These are phyloP conservation scores for Polyporus arcularius DNA, from an alignment of 768 basidiomycete species.

Conservation along the genomic window DNA sequence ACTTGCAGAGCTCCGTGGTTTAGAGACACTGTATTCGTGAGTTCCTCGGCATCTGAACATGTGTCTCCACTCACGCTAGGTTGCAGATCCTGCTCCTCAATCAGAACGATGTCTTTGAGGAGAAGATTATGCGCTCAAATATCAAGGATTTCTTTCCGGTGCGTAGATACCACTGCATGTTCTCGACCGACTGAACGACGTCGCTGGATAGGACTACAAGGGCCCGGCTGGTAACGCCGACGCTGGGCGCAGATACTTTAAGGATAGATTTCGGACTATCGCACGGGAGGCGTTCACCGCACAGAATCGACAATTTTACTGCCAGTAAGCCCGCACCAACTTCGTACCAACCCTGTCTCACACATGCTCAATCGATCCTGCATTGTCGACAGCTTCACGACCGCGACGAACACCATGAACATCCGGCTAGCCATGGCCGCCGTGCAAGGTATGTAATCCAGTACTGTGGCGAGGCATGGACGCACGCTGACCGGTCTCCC, in stretches of 20 bases:
- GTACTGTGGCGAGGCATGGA: too few species aligned
- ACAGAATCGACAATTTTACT: too few species aligned
- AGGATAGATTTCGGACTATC: background rate
- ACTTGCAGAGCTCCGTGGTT: background rate
- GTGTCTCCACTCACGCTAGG: constrained; percentile 65
- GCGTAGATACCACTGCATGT: too few species aligned
- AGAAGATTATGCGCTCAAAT: constrained; percentile 77
- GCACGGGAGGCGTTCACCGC: too few species aligned
- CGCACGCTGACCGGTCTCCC: too few species aligned
- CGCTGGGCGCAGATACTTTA: background rate
- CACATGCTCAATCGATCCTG: too few species aligned
- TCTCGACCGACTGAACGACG: background rate
- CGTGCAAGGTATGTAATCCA: too few species aligned
- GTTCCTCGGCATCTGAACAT: constrained; percentile 31
- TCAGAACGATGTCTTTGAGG: constrained; percentile 89
- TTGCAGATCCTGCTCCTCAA: constrained; percentile 84
- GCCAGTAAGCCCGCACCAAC: too few species aligned
- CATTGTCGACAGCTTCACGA: too few species aligned
- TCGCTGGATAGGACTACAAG: background rate
- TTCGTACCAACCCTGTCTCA: too few species aligned
- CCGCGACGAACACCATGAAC: too few species aligned
- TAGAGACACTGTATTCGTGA: background rate
- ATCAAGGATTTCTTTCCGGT: constrained; percentile 80
- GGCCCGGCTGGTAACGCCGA: background rate
- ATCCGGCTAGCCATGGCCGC: too few species aligned